These are phyloP conservation scores for Karstenula rhodostoma DNA, from an alignment of 2,329 filamentous ascomycete genomes.

Conservation along the genomic window DNA sequence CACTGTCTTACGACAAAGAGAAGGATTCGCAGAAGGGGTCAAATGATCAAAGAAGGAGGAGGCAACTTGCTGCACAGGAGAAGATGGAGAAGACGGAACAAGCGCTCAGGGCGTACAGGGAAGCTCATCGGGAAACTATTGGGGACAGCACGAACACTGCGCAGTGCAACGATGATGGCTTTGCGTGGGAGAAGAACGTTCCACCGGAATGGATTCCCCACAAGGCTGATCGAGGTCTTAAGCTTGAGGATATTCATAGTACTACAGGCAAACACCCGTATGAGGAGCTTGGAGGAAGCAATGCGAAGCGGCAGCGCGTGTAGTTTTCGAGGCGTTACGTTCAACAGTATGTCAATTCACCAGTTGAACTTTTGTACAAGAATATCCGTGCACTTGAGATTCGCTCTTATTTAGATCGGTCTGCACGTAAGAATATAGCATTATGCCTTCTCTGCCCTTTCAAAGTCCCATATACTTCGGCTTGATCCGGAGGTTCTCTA, in stretches of 20 bases:
- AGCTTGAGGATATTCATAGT: not conserved
- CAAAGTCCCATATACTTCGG: not conserved
- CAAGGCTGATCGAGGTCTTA: not conserved
- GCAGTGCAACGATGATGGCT: not conserved
- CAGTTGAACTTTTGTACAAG: not conserved
- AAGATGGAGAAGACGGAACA: constrained; percentile 21
- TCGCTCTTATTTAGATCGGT: not conserved
- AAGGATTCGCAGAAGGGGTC: constrained; percentile 27
- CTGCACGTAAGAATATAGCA: not conserved
- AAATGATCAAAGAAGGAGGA: constrained; percentile 26
- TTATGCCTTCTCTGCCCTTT: not conserved
- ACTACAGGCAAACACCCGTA: not conserved
- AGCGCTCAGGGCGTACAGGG: constrained; percentile 16
- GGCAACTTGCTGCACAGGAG: constrained; percentile 17
- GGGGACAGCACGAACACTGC: not conserved
- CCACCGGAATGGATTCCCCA: not conserved
- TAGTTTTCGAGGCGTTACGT: not conserved
- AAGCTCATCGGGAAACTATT: not conserved
- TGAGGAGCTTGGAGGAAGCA: not conserved
- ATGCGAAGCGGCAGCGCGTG: not conserved
- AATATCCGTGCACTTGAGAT: not conserved
- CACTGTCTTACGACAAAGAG: constrained; percentile 23
- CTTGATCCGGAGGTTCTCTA: not conserved
- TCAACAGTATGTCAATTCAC: not conserved
- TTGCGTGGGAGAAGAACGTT: not conserved